Percentiles rank a stretch among this genome's conserved stretches.
Conservation (phyloP, 1,284 basidiomycete species). For the Veloboletus limbatus region DNA sequence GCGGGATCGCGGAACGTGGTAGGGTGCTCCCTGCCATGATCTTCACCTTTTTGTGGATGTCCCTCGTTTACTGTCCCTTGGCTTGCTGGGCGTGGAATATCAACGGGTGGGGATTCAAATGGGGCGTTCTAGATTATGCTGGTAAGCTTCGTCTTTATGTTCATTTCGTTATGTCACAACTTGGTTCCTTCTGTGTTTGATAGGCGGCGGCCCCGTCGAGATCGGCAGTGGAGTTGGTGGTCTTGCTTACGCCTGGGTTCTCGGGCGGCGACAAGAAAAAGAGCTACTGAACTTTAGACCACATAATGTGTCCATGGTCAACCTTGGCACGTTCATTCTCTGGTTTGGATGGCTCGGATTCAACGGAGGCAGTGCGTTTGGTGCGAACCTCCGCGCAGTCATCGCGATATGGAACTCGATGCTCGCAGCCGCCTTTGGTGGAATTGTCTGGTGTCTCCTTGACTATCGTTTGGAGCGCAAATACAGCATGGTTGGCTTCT, state of each 20-base stretch:
- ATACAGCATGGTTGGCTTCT: conserved; percentile 87
- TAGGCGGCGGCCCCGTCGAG: conserved; percentile 90
- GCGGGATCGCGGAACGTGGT: conserved; percentile 86
- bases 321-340: conserved; percentile 83
- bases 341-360: conserved; percentile 87
- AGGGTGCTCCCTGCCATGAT: conserved; percentile 86
- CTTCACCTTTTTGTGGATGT: conserved; percentile 85
- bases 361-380: conserved; percentile 80
- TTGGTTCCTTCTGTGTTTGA: background rate
- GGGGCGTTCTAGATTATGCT: conserved; percentile 88
- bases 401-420: conserved; percentile 90
- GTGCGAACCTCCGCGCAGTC: conserved; percentile 86
- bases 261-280: conserved; percentile 73
- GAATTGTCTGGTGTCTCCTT: conserved; percentile 86
- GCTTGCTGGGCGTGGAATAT: conserved; percentile 76
- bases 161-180: background rate
- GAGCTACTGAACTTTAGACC: conserved; percentile 89
- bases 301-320: conserved; percentile 89
- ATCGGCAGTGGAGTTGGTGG: conserved; percentile 88
- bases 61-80: conserved; percentile 80
- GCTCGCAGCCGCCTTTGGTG: conserved; percentile 72
- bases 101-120: conserved; percentile 86
- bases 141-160: conserved; percentile 37
- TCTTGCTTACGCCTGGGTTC: conserved; percentile 84
- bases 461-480: conserved; percentile 83